These are phyloP conservation scores for Rosa rugosa DNA, from an alignment of 306 rosid species.

Conservation along the genomic window DNA sequence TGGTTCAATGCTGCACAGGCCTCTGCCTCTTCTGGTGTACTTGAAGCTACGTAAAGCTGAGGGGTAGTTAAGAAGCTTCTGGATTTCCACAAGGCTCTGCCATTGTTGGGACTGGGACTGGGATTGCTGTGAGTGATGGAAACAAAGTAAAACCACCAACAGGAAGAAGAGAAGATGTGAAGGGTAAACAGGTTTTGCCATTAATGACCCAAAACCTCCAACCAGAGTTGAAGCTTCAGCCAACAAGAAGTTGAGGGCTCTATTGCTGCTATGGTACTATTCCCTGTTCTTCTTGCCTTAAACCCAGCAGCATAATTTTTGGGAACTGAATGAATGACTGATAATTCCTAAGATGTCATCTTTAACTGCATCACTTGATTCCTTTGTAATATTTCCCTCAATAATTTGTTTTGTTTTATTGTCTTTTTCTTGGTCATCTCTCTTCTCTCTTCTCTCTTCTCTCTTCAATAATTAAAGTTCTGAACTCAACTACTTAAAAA, in stretches of 20 bases:
- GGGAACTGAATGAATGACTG: background rate
- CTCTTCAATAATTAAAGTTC: background rate
- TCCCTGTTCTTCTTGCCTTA: background rate
- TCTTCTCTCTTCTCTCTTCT: background rate
- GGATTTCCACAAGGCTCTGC: conserved; percentile 57
- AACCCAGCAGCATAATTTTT: background rate
- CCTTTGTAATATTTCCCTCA: background rate
- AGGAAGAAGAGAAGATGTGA: conserved; percentile 37
- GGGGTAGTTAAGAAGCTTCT: conserved; percentile 65
- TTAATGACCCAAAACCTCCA: background rate
- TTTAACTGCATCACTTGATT: background rate
- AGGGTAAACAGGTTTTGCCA: conserved; percentile 38
- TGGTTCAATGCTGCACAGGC: conserved; percentile 72
- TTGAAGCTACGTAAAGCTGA: conserved; percentile 39
- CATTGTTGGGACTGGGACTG: conserved; percentile 37
- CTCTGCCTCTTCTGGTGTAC: conserved; percentile 20
- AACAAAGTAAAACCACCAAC: conserved; percentile 40
- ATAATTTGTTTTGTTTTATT: background rate
- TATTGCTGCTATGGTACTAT: too few species aligned
- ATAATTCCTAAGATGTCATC: background rate
- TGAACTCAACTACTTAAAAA: background rate
- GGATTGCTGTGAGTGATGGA: conserved; percentile 47
- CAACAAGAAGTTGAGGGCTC: background rate
- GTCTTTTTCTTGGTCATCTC: background rate
- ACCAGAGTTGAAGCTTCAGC: background rate